These are phyloP conservation scores for Tylopilus orsonianus DNA, from an alignment of 1,284 basidiomycete species.

Conservation along the genomic window DNA sequence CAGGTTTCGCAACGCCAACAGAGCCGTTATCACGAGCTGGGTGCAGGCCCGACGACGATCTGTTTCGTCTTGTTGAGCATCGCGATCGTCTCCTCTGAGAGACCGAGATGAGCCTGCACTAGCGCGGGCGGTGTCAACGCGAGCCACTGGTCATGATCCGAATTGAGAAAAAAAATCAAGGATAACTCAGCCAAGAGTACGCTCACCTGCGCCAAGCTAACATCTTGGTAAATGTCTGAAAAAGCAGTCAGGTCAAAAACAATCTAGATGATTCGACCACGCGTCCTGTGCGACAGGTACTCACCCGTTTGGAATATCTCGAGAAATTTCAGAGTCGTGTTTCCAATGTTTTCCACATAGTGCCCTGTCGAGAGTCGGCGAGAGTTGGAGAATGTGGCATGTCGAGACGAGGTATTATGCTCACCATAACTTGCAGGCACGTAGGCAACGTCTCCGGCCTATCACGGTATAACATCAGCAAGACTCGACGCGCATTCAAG, in stretches of 20 bases:
- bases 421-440: slow-evolving; percentile 47
- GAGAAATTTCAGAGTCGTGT: slow-evolving; percentile 53
- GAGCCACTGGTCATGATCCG: slow-evolving; percentile 51
- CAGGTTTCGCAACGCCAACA: too few species aligned
- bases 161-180: too few species aligned
- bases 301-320: slow-evolving; percentile 59
- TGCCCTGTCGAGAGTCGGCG: slow-evolving; percentile 41
- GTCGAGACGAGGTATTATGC: background rate
- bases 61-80: slow-evolving; percentile 36
- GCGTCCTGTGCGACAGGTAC: background rate
- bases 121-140: slow-evolving; percentile 50
- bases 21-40: background rate
- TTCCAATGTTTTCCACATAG: slow-evolving; percentile 66
- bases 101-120: slow-evolving; percentile 49
- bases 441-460: slow-evolving; percentile 60
- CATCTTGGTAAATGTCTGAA: slow-evolving; percentile 48
- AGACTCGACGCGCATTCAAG: background rate
- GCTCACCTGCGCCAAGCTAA: slow-evolving; percentile 56
- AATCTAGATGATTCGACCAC: background rate
- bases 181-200: slow-evolving; percentile 39
- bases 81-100: slow-evolving; percentile 42
- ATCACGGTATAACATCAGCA: background rate
- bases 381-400: background rate
- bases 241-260: too few species aligned
- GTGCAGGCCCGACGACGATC: slow-evolving; percentile 28